Evolutionary conservation across 2,329 filamentous ascomycete species (phyloP).

Genomic region (Colletotrichum sansevieriae): DNA sequence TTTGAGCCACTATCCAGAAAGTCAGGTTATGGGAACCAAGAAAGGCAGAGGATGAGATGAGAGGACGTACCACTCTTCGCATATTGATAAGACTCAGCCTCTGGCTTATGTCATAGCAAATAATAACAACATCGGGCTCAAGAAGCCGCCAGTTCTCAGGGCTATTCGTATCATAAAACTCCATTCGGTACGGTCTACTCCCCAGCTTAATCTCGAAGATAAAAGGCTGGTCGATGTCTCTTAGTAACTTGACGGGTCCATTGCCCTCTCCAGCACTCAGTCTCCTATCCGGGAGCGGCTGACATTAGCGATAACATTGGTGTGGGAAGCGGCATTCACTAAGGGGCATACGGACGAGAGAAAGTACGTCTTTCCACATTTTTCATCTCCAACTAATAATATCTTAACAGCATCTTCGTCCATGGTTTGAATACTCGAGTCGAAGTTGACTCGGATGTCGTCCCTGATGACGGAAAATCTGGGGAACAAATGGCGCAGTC

Average conservation of each 20-base stretch:
- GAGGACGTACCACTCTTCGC: constrained; percentile 63
- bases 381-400: constrained; percentile 69
- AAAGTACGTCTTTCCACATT: constrained; percentile 72
- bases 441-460: constrained; percentile 11
- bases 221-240: constrained; percentile 72
- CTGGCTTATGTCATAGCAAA: constrained; percentile 74
- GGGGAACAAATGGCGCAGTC: constrained; percentile 40
- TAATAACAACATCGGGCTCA: constrained; percentile 68
- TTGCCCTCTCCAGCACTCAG: constrained; percentile 62
- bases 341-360: constrained; percentile 63
- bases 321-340: not conserved
- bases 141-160: constrained; percentile 71
- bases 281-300: constrained; percentile 55
- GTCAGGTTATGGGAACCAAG: constrained; percentile 11
- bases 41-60: not conserved
- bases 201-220: constrained; percentile 65
- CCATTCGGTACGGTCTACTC: constrained; percentile 61
- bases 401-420: constrained; percentile 65
- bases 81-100: constrained; percentile 70
- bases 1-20: constrained; percentile 67
- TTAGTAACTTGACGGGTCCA: constrained; percentile 62
- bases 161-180: constrained; percentile 71
- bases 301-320: constrained; percentile 19
- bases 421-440: constrained; percentile 50
- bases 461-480: constrained; percentile 25